A percentile compares a stretch with the other conserved stretches of the same genome.
Conservation (phyloP, 106 monocot genomes). For the Xerophyta viscosa region DNA sequence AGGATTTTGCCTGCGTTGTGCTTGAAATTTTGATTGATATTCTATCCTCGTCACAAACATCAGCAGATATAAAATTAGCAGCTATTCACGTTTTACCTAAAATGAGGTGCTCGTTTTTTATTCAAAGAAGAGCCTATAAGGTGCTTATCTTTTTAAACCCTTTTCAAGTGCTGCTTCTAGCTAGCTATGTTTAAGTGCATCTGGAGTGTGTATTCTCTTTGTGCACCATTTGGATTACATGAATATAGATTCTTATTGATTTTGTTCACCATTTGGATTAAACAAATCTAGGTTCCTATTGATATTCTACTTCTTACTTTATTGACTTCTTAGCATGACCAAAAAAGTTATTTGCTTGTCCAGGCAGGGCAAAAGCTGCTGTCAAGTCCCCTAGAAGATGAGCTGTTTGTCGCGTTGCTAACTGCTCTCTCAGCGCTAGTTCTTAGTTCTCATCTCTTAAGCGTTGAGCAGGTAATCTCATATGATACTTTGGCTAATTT, state of each 20-base stretch:
- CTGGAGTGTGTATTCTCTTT: too few relatives aligned
- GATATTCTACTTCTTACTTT: too few relatives aligned
- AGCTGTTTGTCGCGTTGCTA: conserved; percentile 43
- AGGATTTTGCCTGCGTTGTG: conserved; percentile 68
- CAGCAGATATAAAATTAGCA: conserved; percentile 33
- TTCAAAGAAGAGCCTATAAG: conserved; percentile 59
- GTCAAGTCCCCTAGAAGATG: conserved; percentile 19
- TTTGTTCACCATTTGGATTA: too few relatives aligned
- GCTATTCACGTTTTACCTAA: conserved; percentile 56
- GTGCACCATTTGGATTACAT: too few relatives aligned
- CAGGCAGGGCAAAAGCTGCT: conserved; percentile 63
- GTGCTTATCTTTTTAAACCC: conserved; percentile 12
- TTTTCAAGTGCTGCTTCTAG: background rate
- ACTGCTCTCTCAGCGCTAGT: conserved; percentile 70
- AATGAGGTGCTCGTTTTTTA: conserved; percentile 51
- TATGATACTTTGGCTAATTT: too few relatives aligned
- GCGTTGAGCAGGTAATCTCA: conserved; percentile 51
- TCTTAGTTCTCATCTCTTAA: conserved; percentile 34
- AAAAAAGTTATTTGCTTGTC: too few relatives aligned
- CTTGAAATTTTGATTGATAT: conserved; percentile 42
- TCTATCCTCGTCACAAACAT: conserved; percentile 20
- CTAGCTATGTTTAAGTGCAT: too few relatives aligned
- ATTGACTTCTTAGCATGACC: too few relatives aligned
- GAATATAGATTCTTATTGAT: too few relatives aligned
- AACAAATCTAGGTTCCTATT: too few relatives aligned